These are phyloP conservation scores for Pythium aristosporum DNA, from an alignment of 352 stramenopile genomes.

Conservation along the genomic window DNA sequence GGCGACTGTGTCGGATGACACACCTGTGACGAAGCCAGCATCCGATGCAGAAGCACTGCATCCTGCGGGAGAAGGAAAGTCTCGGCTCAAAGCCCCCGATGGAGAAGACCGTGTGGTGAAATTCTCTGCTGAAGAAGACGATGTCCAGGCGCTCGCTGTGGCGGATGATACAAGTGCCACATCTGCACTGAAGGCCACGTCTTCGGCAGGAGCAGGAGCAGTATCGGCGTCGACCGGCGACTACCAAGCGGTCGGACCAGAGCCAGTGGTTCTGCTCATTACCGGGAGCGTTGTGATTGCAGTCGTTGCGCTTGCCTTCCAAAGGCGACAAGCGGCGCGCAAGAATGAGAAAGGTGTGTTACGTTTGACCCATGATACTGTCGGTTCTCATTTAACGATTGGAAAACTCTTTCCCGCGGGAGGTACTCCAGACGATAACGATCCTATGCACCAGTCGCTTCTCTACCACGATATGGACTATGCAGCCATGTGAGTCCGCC, in stretches of 20 bases:
- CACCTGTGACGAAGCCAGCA: not conserved
- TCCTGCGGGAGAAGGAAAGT: not conserved
- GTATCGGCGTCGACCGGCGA: not conserved
- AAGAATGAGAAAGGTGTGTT: constrained; percentile 21
- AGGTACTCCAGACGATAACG: constrained; percentile 19
- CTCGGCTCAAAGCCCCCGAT: constrained; percentile 10
- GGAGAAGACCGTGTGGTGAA: not conserved
- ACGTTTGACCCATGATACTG: not conserved
- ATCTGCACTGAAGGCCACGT: not conserved
- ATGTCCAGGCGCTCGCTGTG: not conserved
- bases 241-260: not conserved
- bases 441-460: constrained; percentile 56
- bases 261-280: constrained; percentile 12
- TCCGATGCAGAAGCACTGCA: not conserved
- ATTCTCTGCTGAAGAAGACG: too few relatives aligned
- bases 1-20: not conserved
- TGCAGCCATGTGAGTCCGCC: constrained; percentile 51
- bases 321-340: constrained; percentile 3
- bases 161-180: not conserved
- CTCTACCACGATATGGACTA: constrained; percentile 77
- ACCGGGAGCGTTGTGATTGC: constrained; percentile 19
- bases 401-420: too few relatives aligned
- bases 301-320: constrained; percentile 19
- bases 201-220: not conserved
- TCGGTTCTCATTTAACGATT: not conserved